Conservation (phyloP, 148 eudicot genomes). For the Vaccinium vitisidaea region DNA sequence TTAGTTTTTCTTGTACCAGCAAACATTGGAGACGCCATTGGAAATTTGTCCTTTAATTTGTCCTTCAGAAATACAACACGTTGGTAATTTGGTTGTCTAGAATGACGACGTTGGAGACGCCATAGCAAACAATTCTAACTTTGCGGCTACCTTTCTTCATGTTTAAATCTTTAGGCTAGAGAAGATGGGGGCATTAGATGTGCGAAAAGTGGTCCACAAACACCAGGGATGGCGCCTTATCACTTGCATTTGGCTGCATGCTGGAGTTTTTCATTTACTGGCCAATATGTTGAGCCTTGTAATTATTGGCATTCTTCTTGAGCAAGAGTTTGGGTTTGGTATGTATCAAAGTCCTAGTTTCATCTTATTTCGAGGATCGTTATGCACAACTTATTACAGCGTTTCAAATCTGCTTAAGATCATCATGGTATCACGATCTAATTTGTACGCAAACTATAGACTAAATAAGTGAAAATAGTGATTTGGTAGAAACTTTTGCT, state of each 20-base stretch:
- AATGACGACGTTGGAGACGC: background rate
- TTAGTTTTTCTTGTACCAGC: background rate
- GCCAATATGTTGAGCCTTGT: slow-evolving; percentile 83
- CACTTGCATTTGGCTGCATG: slow-evolving; percentile 90
- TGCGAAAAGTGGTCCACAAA: slow-evolving; percentile 52
- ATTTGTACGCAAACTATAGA: background rate
- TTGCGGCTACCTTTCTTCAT: background rate
- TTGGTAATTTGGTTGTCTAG: background rate
- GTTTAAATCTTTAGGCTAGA: slow-evolving; percentile 46
- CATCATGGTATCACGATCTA: background rate
- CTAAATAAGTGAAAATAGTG: background rate
- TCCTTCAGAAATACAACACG: background rate
- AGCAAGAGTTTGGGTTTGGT: slow-evolving; percentile 87
- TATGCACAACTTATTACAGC: background rate
- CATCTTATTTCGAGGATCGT: background rate
- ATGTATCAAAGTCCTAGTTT: slow-evolving; percentile 22
- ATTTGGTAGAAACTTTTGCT: background rate
- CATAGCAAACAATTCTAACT: background rate
- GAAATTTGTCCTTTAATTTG: background rate
- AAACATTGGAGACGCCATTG: background rate
- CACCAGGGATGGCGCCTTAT: slow-evolving; percentile 88
- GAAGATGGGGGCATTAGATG: slow-evolving; percentile 88
- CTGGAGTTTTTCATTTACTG: slow-evolving; percentile 80
- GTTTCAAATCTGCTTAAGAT: background rate
- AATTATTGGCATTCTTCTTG: slow-evolving; percentile 78